phyloP scores from a whole-genome alignment of 1,139 yeast species.

The Insectozyma bohioensis region DNA sequence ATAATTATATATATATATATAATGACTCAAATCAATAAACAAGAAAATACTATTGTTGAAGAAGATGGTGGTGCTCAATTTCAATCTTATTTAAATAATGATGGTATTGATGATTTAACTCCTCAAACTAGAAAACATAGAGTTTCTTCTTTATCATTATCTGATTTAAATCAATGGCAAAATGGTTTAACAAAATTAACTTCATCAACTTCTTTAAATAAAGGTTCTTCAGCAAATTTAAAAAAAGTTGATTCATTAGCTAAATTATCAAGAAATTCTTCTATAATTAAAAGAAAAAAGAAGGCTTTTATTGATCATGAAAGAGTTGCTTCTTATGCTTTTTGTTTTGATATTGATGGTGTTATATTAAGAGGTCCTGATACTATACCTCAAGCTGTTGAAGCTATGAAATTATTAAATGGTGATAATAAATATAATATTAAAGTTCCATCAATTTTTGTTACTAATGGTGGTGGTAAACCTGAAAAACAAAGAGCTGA shows the following conservation, averaged over 20 bases:
- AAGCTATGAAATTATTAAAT: constrained; percentile 67
- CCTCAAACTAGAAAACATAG: constrained; percentile 62
- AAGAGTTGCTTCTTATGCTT: constrained; percentile 78
- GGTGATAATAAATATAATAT: constrained; percentile 79
- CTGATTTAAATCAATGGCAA: constrained; percentile 65
- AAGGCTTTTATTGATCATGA: constrained; percentile 60
- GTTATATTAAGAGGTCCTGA: constrained; percentile 78
- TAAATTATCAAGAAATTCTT: constrained; percentile 51
- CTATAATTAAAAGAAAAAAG: constrained; percentile 50
- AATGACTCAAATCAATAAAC: constrained; percentile 8
- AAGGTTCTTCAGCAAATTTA: constrained; percentile 34
- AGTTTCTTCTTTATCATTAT: constrained; percentile 68
- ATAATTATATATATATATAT: too few relatives aligned
- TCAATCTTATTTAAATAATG: constrained; percentile 65
- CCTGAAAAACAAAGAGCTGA: constrained; percentile 71
- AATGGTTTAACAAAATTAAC: constrained; percentile 52
- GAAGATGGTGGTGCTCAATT: constrained; percentile 20
- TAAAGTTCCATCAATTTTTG: constrained; percentile 81
- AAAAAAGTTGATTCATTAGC: constrained; percentile 52
- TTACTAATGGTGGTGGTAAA: constrained; percentile 88
- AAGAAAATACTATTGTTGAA: constrained; percentile 11
- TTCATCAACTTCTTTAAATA: constrained; percentile 37
- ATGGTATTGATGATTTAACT: constrained; percentile 64
- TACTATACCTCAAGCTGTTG: constrained; percentile 73
- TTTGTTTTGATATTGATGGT: constrained; percentile 87